A percentile compares a stretch with the other conserved stretches of the same genome.
phyloP scores from a whole-genome alignment of 495 filamentous ascomycete species.

The Podospora pseudoanserina region DNA sequence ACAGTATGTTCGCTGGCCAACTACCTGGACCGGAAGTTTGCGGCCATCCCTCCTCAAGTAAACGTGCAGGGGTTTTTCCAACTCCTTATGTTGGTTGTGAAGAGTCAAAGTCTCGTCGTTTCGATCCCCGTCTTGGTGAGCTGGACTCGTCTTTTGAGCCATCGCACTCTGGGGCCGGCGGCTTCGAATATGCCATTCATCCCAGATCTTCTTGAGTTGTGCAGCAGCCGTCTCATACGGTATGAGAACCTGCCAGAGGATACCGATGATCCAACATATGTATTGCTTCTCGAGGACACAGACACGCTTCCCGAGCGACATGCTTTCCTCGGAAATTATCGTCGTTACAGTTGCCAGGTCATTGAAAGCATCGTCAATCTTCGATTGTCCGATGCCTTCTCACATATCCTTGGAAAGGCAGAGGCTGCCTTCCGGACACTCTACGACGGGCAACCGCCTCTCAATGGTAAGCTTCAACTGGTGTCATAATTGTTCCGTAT shows the following conservation, averaged over 20 bases:
- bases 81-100: conserved; percentile 72
- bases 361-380: conserved; percentile 79
- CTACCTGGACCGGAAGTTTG: conserved; percentile 73
- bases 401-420: conserved; percentile 75
- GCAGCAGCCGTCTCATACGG: conserved; percentile 69
- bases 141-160: conserved; percentile 76
- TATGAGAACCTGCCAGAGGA: conserved; percentile 83
- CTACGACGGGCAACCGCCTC: conserved; percentile 65
- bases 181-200: conserved; percentile 63
- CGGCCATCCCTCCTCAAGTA: conserved; percentile 47
- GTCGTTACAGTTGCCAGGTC: conserved; percentile 79
- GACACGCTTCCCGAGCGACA: conserved; percentile 93
- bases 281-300: conserved; percentile 86
- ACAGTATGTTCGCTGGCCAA: conserved; percentile 80
- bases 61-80: conserved; percentile 76
- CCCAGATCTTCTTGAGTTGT: conserved; percentile 71
- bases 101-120: conserved; percentile 81
- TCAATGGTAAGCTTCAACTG: conserved; percentile 55
- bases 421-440: conserved; percentile 69
- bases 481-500: neutral
- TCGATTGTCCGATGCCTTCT: conserved; percentile 77
- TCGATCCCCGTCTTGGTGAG: conserved; percentile 89
- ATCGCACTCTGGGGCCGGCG: conserved; percentile 61
- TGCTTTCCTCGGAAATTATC: conserved; percentile 95
- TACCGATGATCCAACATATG: conserved; percentile 69